A percentile compares a stretch with the other conserved stretches of the same genome.
phyloP scores from a whole-genome alignment of 2,329 filamentous ascomycete species.

The Phyllosticta citriasiana region DNA sequence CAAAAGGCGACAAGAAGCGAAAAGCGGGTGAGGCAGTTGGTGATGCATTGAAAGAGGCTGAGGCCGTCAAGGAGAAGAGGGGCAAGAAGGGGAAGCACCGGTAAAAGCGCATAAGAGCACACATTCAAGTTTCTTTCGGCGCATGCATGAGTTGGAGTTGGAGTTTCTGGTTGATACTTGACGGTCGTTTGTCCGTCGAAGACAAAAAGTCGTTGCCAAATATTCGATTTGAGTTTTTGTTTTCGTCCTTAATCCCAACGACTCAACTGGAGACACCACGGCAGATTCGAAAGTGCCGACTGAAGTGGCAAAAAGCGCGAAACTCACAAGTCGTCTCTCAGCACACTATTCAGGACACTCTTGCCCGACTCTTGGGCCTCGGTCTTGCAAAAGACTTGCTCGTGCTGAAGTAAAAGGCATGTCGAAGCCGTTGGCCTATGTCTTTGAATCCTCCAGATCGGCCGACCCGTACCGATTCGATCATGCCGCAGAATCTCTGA shows the following conservation, averaged over 20 bases:
- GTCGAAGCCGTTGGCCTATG: background rate
- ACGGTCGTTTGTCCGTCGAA: background rate
- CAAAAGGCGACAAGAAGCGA: conserved; percentile 50
- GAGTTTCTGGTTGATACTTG: background rate
- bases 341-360: background rate
- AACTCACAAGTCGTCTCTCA: background rate
- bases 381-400: background rate
- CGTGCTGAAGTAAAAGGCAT: background rate
- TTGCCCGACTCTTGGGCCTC: background rate
- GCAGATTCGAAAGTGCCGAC: background rate
- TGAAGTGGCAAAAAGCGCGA: background rate
- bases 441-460: background rate
- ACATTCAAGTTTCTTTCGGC: conserved; percentile 14
- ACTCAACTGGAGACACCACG: background rate
- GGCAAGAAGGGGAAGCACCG: conserved; percentile 16
- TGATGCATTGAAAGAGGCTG: conserved; percentile 34
- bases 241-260: background rate
- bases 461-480: background rate
- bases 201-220: background rate
- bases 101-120: background rate
- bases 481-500: background rate
- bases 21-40: conserved; percentile 53
- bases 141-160: conserved; percentile 23
- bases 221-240: background rate
- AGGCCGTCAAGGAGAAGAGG: conserved; percentile 23